A percentile compares a stretch with the other conserved stretches of the same genome.
These are phyloP conservation scores for Ogataea trehalophila DNA, from an alignment of 805 yeast genomes.

Conservation along the genomic window DNA sequence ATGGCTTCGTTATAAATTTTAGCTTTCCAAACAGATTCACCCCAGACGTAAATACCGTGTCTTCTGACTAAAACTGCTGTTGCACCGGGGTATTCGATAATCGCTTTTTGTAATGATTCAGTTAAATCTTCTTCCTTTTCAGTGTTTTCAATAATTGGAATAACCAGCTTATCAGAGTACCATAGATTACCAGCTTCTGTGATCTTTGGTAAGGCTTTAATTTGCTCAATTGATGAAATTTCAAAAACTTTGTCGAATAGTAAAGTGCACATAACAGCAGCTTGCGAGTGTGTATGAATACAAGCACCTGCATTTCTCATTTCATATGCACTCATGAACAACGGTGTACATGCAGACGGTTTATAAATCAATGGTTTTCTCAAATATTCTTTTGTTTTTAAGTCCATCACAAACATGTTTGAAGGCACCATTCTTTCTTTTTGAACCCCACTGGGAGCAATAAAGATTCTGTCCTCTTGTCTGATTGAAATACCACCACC, in stretches of 20 bases:
- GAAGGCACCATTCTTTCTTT: slow-evolving; percentile 81
- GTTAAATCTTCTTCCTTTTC: slow-evolving; percentile 84
- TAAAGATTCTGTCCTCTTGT: slow-evolving; percentile 51
- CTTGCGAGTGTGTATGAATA: slow-evolving; percentile 90
- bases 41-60: slow-evolving; percentile 98
- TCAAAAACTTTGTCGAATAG: slow-evolving; percentile 66
- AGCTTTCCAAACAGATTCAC: slow-evolving; percentile 86
- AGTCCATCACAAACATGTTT: slow-evolving; percentile 74
- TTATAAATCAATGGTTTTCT: slow-evolving; percentile 63
- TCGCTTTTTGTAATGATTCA: slow-evolving; percentile 57
- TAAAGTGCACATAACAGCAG: slow-evolving; percentile 77
- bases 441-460: slow-evolving; percentile 96
- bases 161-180: slow-evolving; percentile 67
- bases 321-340: slow-evolving; percentile 66
- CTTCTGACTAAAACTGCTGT: slow-evolving; percentile 87
- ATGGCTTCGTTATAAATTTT: slow-evolving; percentile 90
- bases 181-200: slow-evolving; percentile 64
- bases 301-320: slow-evolving; percentile 81
- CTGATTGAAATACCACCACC: slow-evolving; percentile 91
- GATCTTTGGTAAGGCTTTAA: slow-evolving; percentile 80
- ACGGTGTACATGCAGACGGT: slow-evolving; percentile 93
- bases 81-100: slow-evolving; percentile 66
- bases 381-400: slow-evolving; percentile 45
- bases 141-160: slow-evolving; percentile 89
- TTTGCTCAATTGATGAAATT: slow-evolving; percentile 82